Evolutionary conservation across 352 stramenopile genomes (phyloP).

Genomic region (Globisporangium mamillatum): DNA sequence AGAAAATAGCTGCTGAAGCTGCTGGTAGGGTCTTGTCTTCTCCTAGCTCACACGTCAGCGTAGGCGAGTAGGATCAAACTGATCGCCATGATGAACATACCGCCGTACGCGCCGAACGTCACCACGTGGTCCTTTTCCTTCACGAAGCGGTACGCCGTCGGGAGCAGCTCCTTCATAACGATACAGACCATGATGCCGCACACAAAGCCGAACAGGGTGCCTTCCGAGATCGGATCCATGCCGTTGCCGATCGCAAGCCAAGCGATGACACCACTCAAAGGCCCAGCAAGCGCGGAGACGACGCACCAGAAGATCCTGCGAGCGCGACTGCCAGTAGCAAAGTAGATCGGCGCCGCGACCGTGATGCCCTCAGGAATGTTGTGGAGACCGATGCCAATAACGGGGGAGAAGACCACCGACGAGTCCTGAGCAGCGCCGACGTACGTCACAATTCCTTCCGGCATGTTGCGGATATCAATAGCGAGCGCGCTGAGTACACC

Average conservation of each 20-base stretch:
- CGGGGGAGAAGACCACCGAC: conserved; percentile 87
- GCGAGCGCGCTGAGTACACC: conserved; percentile 91
- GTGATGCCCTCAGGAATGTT: conserved; percentile 97
- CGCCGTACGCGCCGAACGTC: conserved; percentile 70
- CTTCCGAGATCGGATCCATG: conserved; percentile 71
- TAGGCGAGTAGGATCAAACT: conserved; percentile 88
- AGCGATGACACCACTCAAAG: conserved; percentile 87
- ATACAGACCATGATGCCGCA: conserved; percentile 94
- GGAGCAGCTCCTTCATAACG: conserved; percentile 89
- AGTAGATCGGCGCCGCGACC: conserved; percentile 96
- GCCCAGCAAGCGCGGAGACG: conserved; percentile 86
- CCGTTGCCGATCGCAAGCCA: conserved; percentile 78
- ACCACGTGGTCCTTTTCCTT: conserved; percentile 80
- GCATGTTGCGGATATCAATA: conserved; percentile 95
- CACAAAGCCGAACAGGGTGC: conserved; percentile 89
- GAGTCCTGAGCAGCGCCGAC: conserved; percentile 88
- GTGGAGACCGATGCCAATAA: conserved; percentile 94
- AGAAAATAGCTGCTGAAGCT: not conserved
- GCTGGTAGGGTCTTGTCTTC: not conserved
- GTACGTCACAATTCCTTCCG: conserved; percentile 94
- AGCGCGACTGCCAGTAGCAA: conserved; percentile 91
- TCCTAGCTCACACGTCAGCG: conserved; percentile 39
- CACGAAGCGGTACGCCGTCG: conserved; percentile 90
- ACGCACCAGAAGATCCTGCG: conserved; percentile 93
- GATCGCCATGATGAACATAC: conserved; percentile 87